phyloP scores from a whole-genome alignment of 1,284 basidiomycete species.

The Meripilus lineatus region DNA sequence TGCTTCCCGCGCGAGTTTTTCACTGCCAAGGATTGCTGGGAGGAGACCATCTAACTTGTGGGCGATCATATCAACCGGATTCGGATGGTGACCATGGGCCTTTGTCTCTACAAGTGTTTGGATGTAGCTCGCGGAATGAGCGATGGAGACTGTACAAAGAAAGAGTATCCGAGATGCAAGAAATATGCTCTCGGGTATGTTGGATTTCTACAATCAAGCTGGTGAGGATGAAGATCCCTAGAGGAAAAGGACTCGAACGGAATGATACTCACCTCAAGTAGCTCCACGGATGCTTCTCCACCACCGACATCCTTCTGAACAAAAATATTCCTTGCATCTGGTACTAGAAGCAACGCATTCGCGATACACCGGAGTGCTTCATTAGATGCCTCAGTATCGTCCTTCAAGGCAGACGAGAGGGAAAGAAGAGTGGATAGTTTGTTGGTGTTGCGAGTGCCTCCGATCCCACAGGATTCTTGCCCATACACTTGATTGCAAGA shows the following conservation, averaged over 20 bases:
- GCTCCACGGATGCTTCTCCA: conserved; percentile 47
- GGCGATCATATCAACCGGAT: conserved; percentile 55
- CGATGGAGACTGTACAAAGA: conserved; percentile 54
- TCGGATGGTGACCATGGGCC: conserved; percentile 38
- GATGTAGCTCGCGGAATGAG: conserved; percentile 41
- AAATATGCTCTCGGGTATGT: conserved; percentile 60
- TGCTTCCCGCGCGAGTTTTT: conserved; percentile 61
- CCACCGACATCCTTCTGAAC: conserved; percentile 56
- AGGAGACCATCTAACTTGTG: conserved; percentile 51
- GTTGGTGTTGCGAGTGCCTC: conserved; percentile 48
- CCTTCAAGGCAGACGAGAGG: conserved; percentile 45
- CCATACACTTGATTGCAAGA: conserved; percentile 70
- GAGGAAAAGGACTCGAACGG: conserved; percentile 5
- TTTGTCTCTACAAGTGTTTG: conserved; percentile 57
- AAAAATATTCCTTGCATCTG: conserved; percentile 54
- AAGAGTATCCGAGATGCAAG: conserved; percentile 73
- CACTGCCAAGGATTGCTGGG: conserved; percentile 40
- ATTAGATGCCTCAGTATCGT: conserved; percentile 54
- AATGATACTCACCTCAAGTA: conserved; percentile 58
- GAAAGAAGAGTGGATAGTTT: conserved; percentile 52
- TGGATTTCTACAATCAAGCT: conserved; percentile 46
- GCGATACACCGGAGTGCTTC: conserved; percentile 74
- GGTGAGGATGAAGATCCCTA: background rate
- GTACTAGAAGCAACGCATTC: conserved; percentile 68
- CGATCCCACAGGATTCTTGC: conserved; percentile 68